Base-by-base conservation (phyloP, 495 filamentous ascomycete species). In the Daldinia childiae region DNA sequence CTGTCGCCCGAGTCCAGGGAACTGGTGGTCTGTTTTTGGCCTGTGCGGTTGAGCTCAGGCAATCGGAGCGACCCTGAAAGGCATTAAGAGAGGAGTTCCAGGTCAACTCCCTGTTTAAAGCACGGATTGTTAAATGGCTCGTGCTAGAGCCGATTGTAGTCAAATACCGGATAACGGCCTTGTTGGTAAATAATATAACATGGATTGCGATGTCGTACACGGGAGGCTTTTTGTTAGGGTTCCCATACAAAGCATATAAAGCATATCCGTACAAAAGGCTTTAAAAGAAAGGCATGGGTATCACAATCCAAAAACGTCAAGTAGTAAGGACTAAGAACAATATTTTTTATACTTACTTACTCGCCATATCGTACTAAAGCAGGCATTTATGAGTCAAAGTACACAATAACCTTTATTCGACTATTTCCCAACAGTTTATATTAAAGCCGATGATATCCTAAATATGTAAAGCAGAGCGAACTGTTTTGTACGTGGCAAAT, bases 21-120 rank as follows among this genome's bases (percentile, higher is more conserved):
- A 71, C 56, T 50, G 61, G 57, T 65, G 62, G 56, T 50, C 45
- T 50, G 61, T 63, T 63, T 63, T 19, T 38, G 48, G 43, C 17
- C 43, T 55, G 59, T 54, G 43, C 63, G 39, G 50, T 51, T 59
- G 15, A 54, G 55, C 61, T 65, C 38, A 51, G 65, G 30, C 69
- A 69, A 67, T 59, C 43, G 60, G 67, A 66, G 60, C 54, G 71
- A 74, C 41, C 62, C 58, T 54, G 17, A 58, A 57, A 30, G 55
- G 24, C 14, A 62, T 55, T 55, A 24, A 54, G 38, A 54, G 19
- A 55, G 62, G 48, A 41, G 32, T 12, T 59, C 45, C 62, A 54
- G 64, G 50, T 51, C 39, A 29, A 15, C 38, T 56, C 70, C 60
- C 60, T 51, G 52, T 55, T 38, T 32, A 45, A 58, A 64, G 61